These are phyloP conservation scores for Kluyveromyces dobzhanskii DNA, from an alignment of 805 yeast species.

Conservation along the genomic window DNA sequence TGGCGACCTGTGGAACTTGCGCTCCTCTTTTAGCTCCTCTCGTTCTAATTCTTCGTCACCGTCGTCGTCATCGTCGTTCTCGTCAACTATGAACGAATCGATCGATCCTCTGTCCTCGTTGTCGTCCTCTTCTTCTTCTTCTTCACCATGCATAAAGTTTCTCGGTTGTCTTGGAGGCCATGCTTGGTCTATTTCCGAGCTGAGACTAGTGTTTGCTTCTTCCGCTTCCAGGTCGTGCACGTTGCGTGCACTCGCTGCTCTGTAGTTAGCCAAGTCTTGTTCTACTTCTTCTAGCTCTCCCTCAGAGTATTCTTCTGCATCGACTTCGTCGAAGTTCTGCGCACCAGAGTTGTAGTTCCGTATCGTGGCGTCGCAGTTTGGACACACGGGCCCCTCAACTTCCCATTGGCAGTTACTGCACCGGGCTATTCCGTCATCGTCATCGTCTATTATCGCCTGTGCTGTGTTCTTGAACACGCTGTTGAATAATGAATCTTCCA, in stretches of 20 bases:
- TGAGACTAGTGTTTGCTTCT: background rate
- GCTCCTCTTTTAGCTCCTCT: slow-evolving; percentile 5
- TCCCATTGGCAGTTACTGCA: slow-evolving; percentile 80
- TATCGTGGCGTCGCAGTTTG: slow-evolving; percentile 57
- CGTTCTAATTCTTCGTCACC: slow-evolving; percentile 4
- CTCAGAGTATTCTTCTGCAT: slow-evolving; percentile 21
- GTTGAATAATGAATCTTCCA: slow-evolving; percentile 36
- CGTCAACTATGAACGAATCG: slow-evolving; percentile 10
- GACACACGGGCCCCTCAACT: slow-evolving; percentile 55
- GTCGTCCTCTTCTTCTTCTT: slow-evolving; percentile 7
- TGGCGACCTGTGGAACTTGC: background rate
- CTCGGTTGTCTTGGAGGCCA: background rate
- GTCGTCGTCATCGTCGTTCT: slow-evolving; percentile 11
- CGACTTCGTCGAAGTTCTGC: slow-evolving; percentile 8
- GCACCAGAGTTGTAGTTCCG: slow-evolving; percentile 16
- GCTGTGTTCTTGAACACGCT: slow-evolving; percentile 42
- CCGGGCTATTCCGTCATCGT: slow-evolving; percentile 63
- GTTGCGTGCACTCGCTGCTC: background rate
- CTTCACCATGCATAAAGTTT: slow-evolving; percentile 3
- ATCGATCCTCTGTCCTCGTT: slow-evolving; percentile 5
- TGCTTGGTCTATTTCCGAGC: background rate
- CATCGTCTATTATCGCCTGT: slow-evolving; percentile 43
- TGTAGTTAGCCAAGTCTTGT: slow-evolving; percentile 6
- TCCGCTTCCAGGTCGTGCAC: slow-evolving; percentile 4
- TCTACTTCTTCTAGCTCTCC: slow-evolving; percentile 16